Evolutionary conservation across 805 yeast species (phyloP).

Genomic region (Metschnikowia arizonensis): DNA sequence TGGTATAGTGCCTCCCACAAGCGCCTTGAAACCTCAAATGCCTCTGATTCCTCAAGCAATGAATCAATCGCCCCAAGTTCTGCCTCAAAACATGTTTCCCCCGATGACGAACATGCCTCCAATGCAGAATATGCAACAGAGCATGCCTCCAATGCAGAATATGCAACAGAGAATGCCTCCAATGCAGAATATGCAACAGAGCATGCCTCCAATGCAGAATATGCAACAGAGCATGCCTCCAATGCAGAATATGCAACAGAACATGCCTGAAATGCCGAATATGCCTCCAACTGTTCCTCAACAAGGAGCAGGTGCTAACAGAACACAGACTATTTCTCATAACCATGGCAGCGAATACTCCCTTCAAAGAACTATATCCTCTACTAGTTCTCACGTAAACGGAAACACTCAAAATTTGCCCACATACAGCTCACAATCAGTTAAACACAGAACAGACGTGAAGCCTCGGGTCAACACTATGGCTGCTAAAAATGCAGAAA

Average conservation of each 20-base stretch:
- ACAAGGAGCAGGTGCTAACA: not conserved
- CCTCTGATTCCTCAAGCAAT: not conserved
- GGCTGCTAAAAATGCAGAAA: constrained; percentile 20
- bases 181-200: not conserved
- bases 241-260: no score
- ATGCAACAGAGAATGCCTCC: not conserved
- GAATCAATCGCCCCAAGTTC: not conserved
- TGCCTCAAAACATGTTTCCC: not conserved
- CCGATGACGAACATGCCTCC: not conserved
- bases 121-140: not conserved
- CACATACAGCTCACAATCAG: not conserved
- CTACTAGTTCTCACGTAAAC: not conserved
- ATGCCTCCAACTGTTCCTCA: not conserved
- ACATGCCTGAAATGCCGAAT: no score
- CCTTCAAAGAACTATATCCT: not conserved
- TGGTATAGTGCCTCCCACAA: constrained; percentile 1
- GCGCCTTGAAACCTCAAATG: not conserved
- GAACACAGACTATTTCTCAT: not conserved
- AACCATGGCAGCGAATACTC: constrained; percentile 2
- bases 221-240: not conserved
- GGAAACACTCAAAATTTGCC: not conserved
- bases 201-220: not conserved
- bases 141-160: not conserved
- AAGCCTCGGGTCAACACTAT: constrained; percentile 24
- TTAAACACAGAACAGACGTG: not conserved